Base-by-base conservation (phyloP, 495 filamentous ascomycete genomes). In the Xanthoparmelia taractica region DNA sequence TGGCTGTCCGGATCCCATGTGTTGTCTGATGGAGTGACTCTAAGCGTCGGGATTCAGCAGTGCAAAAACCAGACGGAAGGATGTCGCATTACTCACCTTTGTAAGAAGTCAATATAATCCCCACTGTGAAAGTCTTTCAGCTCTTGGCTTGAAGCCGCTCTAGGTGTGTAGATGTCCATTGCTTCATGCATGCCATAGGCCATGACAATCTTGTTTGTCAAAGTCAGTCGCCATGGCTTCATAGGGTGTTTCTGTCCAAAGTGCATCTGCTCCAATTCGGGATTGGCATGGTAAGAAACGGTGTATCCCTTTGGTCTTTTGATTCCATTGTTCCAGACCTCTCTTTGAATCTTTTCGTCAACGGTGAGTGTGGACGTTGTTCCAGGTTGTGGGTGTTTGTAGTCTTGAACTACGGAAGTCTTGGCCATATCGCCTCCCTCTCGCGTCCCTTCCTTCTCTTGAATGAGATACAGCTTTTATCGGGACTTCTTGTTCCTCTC, bases 221-320 rank as follows among this genome's bases (percentile, higher is more conserved):
- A 83, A 15, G 91, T 96, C 63, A 98, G 80, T 20, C 94, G 89
- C 93, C 93, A 97, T 63, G 94, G 94, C 70, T 98, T 98, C 94
- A 98, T 98, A 20, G 94, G 94, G 76, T 98, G 94, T 23, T 87
- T 87, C 71, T 87, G 86, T 64, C 94, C 94, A 70, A 98, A 98
- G 73, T 98, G 94, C 73, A 96, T 92, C 71, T 87, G 85, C 76
- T 98, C 94, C 73, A 97, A 94, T 58, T 89, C 84, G n/a, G 91
- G 86, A 72, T 96, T 96, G 71, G 90, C 89, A 74, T 98, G 94
- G 80, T 89, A 97, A 47, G 94, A 97, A n/a, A 98, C 92, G n/a
- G 76, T 89, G 72, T 91, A 89, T 72, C 91, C 92, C 69, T 88
- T 81, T 0, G 92, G 92, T 10, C 85, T 82, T 45, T 81, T 78